phyloP scores from a whole-genome alignment of 331 rosid genomes.

The Saraca asoca region DNA sequence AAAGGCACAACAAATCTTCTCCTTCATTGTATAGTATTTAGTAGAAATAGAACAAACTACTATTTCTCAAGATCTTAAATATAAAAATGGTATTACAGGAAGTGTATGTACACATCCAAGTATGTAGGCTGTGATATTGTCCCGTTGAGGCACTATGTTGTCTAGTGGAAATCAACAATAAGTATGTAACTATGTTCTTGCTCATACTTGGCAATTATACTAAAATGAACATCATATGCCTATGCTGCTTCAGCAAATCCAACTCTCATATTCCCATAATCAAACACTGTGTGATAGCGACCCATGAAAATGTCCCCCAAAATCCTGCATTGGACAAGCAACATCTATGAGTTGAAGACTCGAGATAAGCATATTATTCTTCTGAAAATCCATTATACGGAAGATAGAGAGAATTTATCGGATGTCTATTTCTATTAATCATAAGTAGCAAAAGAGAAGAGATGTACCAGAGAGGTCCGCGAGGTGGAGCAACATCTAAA shows the following conservation, averaged over 20 bases:
- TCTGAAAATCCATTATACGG: background rate
- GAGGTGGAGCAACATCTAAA: constrained; percentile 59
- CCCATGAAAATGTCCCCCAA: constrained; percentile 65
- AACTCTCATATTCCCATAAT: constrained; percentile 48
- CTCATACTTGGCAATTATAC: background rate
- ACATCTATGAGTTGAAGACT: constrained; percentile 5
- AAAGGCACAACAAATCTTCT: background rate
- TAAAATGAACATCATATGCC: constrained; percentile 2
- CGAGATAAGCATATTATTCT: background rate
- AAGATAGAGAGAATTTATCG: background rate
- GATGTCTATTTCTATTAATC: constrained; percentile 7
- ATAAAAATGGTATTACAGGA: background rate
- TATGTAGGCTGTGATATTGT: background rate
- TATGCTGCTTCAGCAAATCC: constrained; percentile 63
- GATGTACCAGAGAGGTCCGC: constrained; percentile 60
- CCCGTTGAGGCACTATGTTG: background rate
- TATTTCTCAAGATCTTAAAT: background rate
- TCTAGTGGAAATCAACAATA: background rate
- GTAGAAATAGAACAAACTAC: background rate
- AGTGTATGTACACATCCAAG: background rate
- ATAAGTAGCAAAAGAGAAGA: constrained; percentile 20
- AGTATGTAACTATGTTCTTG: background rate
- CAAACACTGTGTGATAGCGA: constrained; percentile 59
- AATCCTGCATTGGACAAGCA: constrained; percentile 49
- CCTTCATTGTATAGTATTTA: background rate